A percentile compares a stretch with the other conserved stretches of the same genome.
Evolutionary conservation across 2,329 filamentous ascomycete genomes (phyloP).

Genomic region (Penicillium sp.): DNA sequence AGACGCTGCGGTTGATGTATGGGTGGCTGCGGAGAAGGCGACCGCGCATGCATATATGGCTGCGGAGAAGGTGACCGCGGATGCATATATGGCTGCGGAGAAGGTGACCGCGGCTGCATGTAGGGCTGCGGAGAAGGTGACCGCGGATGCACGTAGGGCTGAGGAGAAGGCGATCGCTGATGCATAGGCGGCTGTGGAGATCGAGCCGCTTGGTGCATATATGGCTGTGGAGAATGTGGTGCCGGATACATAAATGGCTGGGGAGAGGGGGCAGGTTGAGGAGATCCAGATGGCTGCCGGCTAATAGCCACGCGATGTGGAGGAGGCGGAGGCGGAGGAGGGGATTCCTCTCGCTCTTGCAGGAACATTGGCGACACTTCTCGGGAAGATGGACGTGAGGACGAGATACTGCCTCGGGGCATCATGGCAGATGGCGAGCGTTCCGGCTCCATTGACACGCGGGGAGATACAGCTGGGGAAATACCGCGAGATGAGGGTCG

Average conservation of each 20-base stretch:
- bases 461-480: conserved; percentile 27
- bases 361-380: conserved; percentile 32
- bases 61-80: conserved; percentile 11
- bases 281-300: conserved; percentile 25
- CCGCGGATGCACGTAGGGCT: not conserved
- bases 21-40: conserved; percentile 7
- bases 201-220: not conserved
- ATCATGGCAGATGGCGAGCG: conserved; percentile 16
- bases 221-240: not conserved
- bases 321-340: conserved; percentile 78
- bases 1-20: conserved; percentile 4
- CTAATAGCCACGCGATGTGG: conserved; percentile 62
- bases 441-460: conserved; percentile 21
- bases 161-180: conserved; percentile 3
- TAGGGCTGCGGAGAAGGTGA: not conserved
- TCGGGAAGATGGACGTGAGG: conserved; percentile 25
- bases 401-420: conserved; percentile 15
- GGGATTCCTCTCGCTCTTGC: conserved; percentile 61
- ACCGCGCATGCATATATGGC: not conserved
- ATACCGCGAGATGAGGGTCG: conserved; percentile 26
- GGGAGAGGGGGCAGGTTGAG: not conserved
- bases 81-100: not conserved
- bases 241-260: not conserved
- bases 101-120: not conserved
- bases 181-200: conserved; percentile 16